These are phyloP conservation scores for Pyricularia pennisetigena DNA, from an alignment of 2,329 filamentous ascomycete genomes.

Conservation along the genomic window DNA sequence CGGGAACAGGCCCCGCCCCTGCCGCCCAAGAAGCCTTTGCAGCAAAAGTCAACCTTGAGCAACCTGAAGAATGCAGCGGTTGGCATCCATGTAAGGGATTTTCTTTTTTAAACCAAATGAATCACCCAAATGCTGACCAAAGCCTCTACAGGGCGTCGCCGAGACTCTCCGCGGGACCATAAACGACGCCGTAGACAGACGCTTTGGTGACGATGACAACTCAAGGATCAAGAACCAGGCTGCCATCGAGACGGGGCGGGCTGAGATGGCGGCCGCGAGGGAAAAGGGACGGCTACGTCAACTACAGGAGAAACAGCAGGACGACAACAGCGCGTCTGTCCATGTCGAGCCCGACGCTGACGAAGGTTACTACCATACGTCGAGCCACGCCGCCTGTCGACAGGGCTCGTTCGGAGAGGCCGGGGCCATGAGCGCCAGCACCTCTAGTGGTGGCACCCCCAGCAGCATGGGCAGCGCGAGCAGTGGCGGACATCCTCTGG, in stretches of 20 bases:
- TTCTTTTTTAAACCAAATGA: not conserved
- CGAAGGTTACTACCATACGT: not conserved
- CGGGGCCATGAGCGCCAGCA: slow-evolving; percentile 24
- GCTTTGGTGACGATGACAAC: not conserved
- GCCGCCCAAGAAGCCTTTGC: slow-evolving; percentile 1
- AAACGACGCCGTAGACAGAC: slow-evolving; percentile 1
- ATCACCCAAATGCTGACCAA: not conserved
- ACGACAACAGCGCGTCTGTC: not conserved
- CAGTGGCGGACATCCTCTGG: not conserved
- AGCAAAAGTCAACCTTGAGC: slow-evolving; percentile 1
- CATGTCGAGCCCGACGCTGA: slow-evolving; percentile 1
- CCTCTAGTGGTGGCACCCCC: slow-evolving; percentile 36
- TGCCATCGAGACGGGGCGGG: slow-evolving; percentile 1
- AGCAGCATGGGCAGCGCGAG: slow-evolving; percentile 20
- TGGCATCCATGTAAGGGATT: slow-evolving; percentile 2
- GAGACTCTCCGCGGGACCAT: slow-evolving; percentile 1
- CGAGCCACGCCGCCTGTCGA: not conserved
- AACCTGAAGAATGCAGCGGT: slow-evolving; percentile 1
- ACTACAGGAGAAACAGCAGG: not conserved
- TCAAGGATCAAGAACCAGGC: not conserved
- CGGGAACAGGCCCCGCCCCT: not conserved
- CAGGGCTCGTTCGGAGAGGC: slow-evolving; percentile 34
- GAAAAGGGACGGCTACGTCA: not conserved
- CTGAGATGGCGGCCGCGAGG: slow-evolving; percentile 3
- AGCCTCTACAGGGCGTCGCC: not conserved